Evolutionary conservation across 2,329 filamentous ascomycete species (phyloP), one percentile per base, ranked within the genome.

Genomic region (Fusarium euwallaceae): DNA sequence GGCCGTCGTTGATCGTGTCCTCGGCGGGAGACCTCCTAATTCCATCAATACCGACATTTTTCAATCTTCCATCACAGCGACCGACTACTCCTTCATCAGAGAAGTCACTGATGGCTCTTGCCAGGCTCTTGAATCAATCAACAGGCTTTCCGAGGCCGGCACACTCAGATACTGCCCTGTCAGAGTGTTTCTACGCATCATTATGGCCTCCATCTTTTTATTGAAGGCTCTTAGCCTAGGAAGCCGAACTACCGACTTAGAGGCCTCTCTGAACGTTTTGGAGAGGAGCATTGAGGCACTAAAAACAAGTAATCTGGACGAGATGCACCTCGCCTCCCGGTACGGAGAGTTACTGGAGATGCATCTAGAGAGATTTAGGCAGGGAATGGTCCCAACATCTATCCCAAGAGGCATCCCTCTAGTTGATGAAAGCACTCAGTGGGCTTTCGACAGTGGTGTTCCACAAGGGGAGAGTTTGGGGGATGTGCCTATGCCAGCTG

Each of bases 101-200:
- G 87, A 89, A 76, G 88, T 90, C 1, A 87, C 89, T 4, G 86
- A 89, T 22, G 87, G 86, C 2, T 88, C 86, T 67, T 86, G 86
- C 53, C 82, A 88, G 62, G 88, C 88, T 32, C 79, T 90, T 4
- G 81, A 86, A 58, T 88, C 86, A 59, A 86, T 87, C 4, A 85
- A 82, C 1, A 83, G 86, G 45, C 82, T 90, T 2, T 84, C 85
- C 3, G 84, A 88, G 29, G 82, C 81, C 3, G 82, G 82, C 0
- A 80, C 80, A 8, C 80, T 90, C n/a, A 83, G 85, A 4, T 90
- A 87, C 71, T 87, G 85, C 0, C 88, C 88, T 0, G 86, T 89
- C 2, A 82, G 88, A 20, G 87, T 89, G 16, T 88, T 88, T 64
- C 79, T 89, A 4, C 85, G 88, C 27, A 86, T 89, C 55, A 88